Conservation (phyloP, 2,329 filamentous ascomycete species). For the Phyllosticta ampelicida region DNA sequence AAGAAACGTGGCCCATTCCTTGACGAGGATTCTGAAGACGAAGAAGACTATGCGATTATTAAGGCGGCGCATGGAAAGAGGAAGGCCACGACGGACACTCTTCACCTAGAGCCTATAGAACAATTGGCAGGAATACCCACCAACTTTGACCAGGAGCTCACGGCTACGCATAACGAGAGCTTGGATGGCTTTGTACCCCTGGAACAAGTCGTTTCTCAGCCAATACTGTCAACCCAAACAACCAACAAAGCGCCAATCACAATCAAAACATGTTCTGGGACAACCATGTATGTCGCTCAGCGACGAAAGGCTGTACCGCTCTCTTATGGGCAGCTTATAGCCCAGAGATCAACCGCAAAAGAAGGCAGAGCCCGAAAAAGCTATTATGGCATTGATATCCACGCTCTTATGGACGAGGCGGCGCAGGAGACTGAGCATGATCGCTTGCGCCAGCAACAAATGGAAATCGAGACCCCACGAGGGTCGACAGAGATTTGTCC, state of each 20-base stretch:
- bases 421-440: slow-evolving; percentile 45
- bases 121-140: not conserved
- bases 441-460: slow-evolving; percentile 17
- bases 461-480: slow-evolving; percentile 20
- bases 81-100: slow-evolving; percentile 17
- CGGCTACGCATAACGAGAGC: not conserved
- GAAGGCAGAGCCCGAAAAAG: slow-evolving; percentile 58
- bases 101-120: not conserved
- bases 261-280: slow-evolving; percentile 45
- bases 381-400: slow-evolving; percentile 91
- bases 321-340: slow-evolving; percentile 57
- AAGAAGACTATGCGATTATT: slow-evolving; percentile 28
- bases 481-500: slow-evolving; percentile 29
- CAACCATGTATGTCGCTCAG: slow-evolving; percentile 44
- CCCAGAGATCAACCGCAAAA: slow-evolving; percentile 52
- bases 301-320: slow-evolving; percentile 38
- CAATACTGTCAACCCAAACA: not conserved
- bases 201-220: not conserved
- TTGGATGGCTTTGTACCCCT: not conserved
- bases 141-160: not conserved
- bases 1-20: slow-evolving; percentile 27
- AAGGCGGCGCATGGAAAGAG: slow-evolving; percentile 29
- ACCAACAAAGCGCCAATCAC: slow-evolving; percentile 15
- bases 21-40: slow-evolving; percentile 30
- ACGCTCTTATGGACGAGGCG: slow-evolving; percentile 65